Percentiles rank a stretch among this genome's conserved stretches.
These are phyloP conservation scores for Entonaema liquescens DNA, from an alignment of 495 filamentous ascomycete genomes.

Conservation along the genomic window DNA sequence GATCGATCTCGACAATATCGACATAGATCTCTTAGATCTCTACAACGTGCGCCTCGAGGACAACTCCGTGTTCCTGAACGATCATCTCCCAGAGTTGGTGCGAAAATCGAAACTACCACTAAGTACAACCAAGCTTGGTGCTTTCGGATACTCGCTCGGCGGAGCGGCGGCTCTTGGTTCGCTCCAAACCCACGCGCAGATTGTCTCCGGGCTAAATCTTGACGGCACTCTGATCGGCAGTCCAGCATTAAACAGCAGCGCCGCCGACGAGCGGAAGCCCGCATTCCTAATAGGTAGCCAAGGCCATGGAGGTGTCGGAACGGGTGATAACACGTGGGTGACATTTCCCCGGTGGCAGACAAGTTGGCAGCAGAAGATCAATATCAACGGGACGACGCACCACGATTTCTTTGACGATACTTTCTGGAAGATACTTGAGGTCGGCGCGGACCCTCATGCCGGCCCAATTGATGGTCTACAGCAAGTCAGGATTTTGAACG, in stretches of 20 bases:
- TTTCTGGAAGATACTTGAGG: conserved; percentile 37
- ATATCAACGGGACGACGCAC: conserved; percentile 34
- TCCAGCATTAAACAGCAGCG: conserved; percentile 12
- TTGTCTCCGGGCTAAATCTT: conserved; percentile 56
- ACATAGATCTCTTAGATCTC: conserved; percentile 13
- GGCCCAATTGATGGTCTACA: conserved; percentile 40
- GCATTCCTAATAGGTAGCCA: conserved; percentile 24
- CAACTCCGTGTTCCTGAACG: conserved; percentile 32
- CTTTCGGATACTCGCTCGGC: conserved; percentile 62
- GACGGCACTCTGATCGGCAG: conserved; percentile 53
- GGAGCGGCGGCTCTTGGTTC: conserved; percentile 55
- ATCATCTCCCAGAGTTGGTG: conserved; percentile 15
- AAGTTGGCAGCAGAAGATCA: conserved; percentile 33
- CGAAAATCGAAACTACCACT: conserved; percentile 29
- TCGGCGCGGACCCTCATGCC: conserved; percentile 11
- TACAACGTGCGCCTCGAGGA: conserved; percentile 35
- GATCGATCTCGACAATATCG: conserved; percentile 25
- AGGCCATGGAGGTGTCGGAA: conserved; percentile 7
- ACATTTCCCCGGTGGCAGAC: conserved; percentile 30
- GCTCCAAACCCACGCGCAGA: conserved; percentile 45
- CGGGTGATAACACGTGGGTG: conserved; percentile 25
- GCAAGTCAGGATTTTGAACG: conserved; percentile 32
- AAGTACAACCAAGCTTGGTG: conserved; percentile 45
- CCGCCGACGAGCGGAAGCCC: conserved; percentile 25
- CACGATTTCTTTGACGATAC: conserved; percentile 51